These are phyloP conservation scores for Aspergillus niger DNA, from an alignment of 2,329 filamentous ascomycete genomes.

Conservation along the genomic window DNA sequence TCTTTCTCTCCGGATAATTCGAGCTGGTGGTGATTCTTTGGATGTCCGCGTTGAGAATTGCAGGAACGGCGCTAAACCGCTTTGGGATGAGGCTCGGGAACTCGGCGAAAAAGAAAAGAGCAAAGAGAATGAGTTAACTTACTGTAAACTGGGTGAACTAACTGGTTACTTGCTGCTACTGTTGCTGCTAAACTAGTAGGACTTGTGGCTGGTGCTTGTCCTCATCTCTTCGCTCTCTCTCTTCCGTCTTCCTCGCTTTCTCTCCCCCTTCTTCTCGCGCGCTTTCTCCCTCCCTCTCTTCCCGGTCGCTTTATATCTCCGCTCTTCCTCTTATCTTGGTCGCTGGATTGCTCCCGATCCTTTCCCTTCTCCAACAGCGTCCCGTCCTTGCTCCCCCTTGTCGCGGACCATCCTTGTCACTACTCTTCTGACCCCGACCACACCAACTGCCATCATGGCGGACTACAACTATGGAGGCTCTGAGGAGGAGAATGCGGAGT, in stretches of 20 bases:
- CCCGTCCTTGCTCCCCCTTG: not conserved
- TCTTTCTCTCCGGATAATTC: not conserved
- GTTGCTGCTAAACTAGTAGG: too few species aligned
- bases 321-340: not conserved
- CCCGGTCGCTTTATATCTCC: not conserved
- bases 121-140: not conserved
- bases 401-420: constrained; percentile 4
- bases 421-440: constrained; percentile 5
- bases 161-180: too few species aligned
- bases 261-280: constrained; percentile 1
- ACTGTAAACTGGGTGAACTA: too few species aligned
- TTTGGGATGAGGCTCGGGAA: constrained; percentile 18
- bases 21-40: not conserved
- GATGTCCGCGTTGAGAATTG: not conserved
- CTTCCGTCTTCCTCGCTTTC: not conserved
- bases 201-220: not conserved
- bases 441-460: constrained; percentile 55
- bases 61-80: constrained; percentile 23
- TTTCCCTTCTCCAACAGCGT: not conserved
- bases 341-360: not conserved
- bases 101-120: constrained; percentile 2
- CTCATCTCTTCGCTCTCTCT: not conserved
- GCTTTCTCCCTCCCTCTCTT: constrained; percentile 1
- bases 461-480: constrained; percentile 73
- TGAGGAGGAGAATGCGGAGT: constrained; percentile 79